Percentiles rank a stretch among this genome's conserved stretches.
Conservation (phyloP, 768 basidiomycete species). For the Kwoniella mangroviensis region DNA sequence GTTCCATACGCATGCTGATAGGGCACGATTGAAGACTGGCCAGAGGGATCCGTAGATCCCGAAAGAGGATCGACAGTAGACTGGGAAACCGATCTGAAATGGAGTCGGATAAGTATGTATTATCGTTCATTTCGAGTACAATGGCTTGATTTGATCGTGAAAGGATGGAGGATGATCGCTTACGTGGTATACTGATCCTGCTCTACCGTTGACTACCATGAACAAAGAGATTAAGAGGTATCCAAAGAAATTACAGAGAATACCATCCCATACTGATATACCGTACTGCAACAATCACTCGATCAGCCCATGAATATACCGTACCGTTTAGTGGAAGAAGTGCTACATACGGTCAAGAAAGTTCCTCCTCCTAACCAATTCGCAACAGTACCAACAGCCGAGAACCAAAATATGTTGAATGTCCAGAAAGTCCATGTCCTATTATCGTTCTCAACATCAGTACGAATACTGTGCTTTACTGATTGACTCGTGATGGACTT, state of each 20-base stretch:
- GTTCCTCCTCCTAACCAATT: constrained; percentile 41
- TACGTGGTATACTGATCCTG: constrained; percentile 42
- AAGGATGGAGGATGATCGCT: constrained; percentile 1
- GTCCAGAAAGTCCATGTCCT: constrained; percentile 44
- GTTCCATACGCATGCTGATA: constrained; percentile 40
- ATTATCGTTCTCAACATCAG: background rate
- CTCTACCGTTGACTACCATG: constrained; percentile 43
- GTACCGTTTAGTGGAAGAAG: background rate
- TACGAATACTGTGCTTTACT: too few relatives aligned
- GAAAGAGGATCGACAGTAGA: constrained; percentile 43
- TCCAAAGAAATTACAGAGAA: constrained; percentile 34
- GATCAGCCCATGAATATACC: background rate
- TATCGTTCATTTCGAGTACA: background rate
- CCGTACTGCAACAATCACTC: constrained; percentile 5
- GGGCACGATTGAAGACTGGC: constrained; percentile 41
- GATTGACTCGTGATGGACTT: background rate
- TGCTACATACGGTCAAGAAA: constrained; percentile 32
- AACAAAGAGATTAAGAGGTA: constrained; percentile 39
- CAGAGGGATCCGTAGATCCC: constrained; percentile 43
- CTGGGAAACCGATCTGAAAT: constrained; percentile 31
- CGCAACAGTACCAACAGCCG: constrained; percentile 38
- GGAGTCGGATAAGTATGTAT: background rate
- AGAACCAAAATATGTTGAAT: constrained; percentile 43
- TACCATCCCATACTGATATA: constrained; percentile 26
- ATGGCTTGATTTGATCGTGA: background rate